Base-by-base conservation (phyloP, 768 basidiomycete genomes). In the Leccinum rimulosum region DNA sequence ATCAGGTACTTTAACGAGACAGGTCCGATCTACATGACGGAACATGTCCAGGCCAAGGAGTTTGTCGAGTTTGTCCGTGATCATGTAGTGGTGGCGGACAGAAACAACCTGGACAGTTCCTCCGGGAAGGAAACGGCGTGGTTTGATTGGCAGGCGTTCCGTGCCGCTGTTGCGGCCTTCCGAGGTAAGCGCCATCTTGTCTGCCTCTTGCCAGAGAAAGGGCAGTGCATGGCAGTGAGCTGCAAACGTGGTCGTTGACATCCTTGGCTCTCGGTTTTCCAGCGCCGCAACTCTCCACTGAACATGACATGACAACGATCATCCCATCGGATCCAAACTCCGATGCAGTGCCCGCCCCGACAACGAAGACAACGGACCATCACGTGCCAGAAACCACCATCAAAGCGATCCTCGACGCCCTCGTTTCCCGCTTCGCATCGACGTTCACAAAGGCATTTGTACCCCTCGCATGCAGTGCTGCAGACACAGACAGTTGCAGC, bases 1-100 rank as follows among this genome's bases (percentile, higher is more conserved):
- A 38, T 54, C 65, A 58, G 57, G 10, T 58, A 58, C 28, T 58
- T 58, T 35, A 58, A 58, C 35, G 57, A 58, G 47, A 58, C 57
- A 10, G 57, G 57, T 19, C 57, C 57, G 15, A 58, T 58, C 33
- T 58, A 58, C 19, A 14, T 25, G 47, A 17, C 28, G 19, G 58
- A 59, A 25, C 47, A 57, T 28, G 8, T 27, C 10, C 55, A 59
- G 28, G 55, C 35, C 25, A 58, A 58, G 35, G 58, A 57, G 22
- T 59, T 59, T 27, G 45, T 59, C 36, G 38, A 57, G 11, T 50
- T 59, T 33, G 58, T 57, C 12, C 54, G 36, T 35, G 22, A 36
- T 25, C 48, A 57, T 36, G 58, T 58, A 2, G 54, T 27, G 4
- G 58, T 59, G 12, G 15, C 4, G 27, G 54, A 17, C 22, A 19